Conservation (phyloP, 768 basidiomycete genomes). For the Rhizopogon rudus region DNA sequence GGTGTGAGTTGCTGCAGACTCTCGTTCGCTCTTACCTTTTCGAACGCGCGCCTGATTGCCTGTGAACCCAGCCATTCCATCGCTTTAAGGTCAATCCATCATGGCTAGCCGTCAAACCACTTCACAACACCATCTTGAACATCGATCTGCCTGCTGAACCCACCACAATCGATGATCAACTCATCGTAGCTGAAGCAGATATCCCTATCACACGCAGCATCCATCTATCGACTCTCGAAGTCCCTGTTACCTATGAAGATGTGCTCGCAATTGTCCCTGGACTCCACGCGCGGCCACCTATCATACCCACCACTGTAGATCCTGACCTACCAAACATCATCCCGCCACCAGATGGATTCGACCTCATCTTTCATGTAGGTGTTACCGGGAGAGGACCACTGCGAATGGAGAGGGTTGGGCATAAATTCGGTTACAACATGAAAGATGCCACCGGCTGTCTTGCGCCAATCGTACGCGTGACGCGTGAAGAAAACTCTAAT, state of each 20-base stretch:
- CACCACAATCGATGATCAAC: constrained; percentile 14
- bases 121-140: constrained; percentile 51
- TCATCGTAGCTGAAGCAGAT: constrained; percentile 6
- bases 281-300: constrained; percentile 56
- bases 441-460: constrained; percentile 57
- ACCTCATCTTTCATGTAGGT: constrained; percentile 69
- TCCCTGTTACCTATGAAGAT: constrained; percentile 56
- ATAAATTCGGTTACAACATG: constrained; percentile 66
- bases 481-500: constrained; percentile 16
- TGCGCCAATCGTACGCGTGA: constrained; percentile 38
- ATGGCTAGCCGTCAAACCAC: constrained; percentile 61
- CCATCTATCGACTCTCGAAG: constrained; percentile 53
- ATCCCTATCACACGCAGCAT: constrained; percentile 35
- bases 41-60: constrained; percentile 11
- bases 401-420: constrained; percentile 59
- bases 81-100: constrained; percentile 60
- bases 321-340: constrained; percentile 36
- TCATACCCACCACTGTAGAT: constrained; percentile 35
- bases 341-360: constrained; percentile 45
- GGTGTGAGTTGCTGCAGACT: constrained; percentile 38
- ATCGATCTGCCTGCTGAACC: constrained; percentile 31
- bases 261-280: constrained; percentile 52
- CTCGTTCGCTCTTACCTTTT: constrained; percentile 13
- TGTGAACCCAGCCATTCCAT: constrained; percentile 44
- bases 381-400: constrained; percentile 60